Evolutionary conservation across 345 rosid species (phyloP), one percentile per base, ranked within the genome.

Genomic region (Psidium guajava): DNA sequence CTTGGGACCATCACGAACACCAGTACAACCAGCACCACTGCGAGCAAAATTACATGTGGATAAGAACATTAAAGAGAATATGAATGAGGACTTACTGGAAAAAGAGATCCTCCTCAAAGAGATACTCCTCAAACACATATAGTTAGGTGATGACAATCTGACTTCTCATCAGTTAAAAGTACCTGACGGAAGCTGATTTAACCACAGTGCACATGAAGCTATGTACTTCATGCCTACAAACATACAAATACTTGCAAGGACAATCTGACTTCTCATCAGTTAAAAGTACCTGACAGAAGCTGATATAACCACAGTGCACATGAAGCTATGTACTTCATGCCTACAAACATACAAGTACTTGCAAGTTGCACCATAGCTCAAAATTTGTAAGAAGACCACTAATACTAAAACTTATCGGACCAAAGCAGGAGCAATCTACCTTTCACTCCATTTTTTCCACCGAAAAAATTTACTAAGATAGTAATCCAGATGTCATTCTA

Each of bases 11-110:
- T 83, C 87, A 74, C 56, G n/a, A 83, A 82, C 86, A 47, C 83
- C 83, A 81, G 40, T 47, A 87, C 69, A 88, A 83, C 7, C 84
- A 83, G 69, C 54, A 85, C 75, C 86, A 84, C 91, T 83, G 85
- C 47, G 36, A 36, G 58, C 47, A 84, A 74, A 84, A 51, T 13
- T 15, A 61, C 20, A 53, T 24, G 11, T 22, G 3, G 56, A 25
- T 88, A 58, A 47, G 58, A 82, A 75, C 83, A 22, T 47, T 13
- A 69, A 40, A 82, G 56, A 89, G 64, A 55, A 69, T 18, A 69
- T 36, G 47, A 69, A 69, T 36, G 47, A 69, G 44, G 77, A 36
- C 80, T 69, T 44, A 42, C 80, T 69, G 47, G 80, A 69, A 69
- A 24, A 69, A 18, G 25, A 42, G 80, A 36, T 69, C 25, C 80